Percentiles rank a stretch among this genome's conserved stretches.
Evolutionary conservation across 1,284 basidiomycete genomes (phyloP).

Genomic region (Apiotrichum porosum): DNA sequence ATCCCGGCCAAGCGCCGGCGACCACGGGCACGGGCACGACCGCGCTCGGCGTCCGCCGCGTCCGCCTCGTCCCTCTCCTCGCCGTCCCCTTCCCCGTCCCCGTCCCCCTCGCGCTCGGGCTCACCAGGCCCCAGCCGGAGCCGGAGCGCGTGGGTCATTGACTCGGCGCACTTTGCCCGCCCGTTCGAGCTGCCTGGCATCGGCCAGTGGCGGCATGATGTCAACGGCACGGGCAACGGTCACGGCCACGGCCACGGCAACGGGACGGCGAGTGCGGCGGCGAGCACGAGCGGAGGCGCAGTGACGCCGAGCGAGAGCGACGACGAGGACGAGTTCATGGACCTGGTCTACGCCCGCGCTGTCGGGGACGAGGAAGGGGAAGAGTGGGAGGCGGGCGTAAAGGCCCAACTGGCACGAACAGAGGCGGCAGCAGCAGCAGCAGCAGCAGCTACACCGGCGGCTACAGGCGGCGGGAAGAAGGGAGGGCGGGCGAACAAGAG

Average conservation of each 20-base stretch:
- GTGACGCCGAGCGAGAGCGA: slow-evolving; percentile 1
- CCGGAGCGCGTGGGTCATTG: slow-evolving; percentile 12
- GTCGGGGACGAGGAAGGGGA: slow-evolving; percentile 5
- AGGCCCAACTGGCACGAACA: slow-evolving; percentile 5
- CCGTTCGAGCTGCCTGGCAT: slow-evolving; percentile 14
- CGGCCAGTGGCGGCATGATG: background rate
- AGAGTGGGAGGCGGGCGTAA: slow-evolving; percentile 11
- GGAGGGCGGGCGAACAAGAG: too few relatives aligned
- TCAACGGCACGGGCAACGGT: background rate
- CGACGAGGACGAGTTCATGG: slow-evolving; percentile 6
- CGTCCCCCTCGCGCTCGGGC: slow-evolving; percentile 1
- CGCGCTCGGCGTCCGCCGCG: background rate
- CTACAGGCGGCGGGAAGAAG: too few relatives aligned
- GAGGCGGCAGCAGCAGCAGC: background rate
- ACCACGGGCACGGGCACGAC: background rate
- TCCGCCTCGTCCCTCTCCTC: slow-evolving; percentile 14
- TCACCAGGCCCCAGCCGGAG: background rate
- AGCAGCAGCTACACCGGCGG: too few relatives aligned
- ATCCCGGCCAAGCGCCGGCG: slow-evolving; percentile 14
- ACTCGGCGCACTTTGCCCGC: slow-evolving; percentile 15
- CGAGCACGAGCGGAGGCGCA: background rate
- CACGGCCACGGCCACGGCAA: too few relatives aligned
- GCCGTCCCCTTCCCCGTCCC: slow-evolving; percentile 3
- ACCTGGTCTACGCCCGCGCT: slow-evolving; percentile 9
- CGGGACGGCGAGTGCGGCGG: background rate